phyloP scores from a whole-genome alignment of 2,329 filamentous ascomycete species.

The Trichoderma hamatum region DNA sequence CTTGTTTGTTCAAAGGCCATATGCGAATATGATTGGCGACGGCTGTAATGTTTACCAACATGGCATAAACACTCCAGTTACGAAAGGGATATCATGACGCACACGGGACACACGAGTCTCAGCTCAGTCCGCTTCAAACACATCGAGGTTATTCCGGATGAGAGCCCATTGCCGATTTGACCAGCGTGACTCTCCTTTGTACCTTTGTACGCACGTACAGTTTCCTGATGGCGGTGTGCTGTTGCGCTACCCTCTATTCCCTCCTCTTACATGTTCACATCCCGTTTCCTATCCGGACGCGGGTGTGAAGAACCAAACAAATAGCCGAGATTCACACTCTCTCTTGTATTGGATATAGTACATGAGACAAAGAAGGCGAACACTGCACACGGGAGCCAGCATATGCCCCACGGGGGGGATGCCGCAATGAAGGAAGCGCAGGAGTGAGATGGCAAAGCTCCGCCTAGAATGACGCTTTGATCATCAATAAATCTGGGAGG shows the following conservation, averaged over 20 bases:
- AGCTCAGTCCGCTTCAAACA: neutral
- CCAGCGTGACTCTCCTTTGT: conserved; percentile 4
- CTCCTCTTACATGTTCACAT: neutral
- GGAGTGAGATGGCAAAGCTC: neutral
- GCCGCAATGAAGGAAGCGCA: conserved; percentile 5
- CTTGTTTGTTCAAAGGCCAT: neutral
- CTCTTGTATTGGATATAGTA: neutral
- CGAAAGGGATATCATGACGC: neutral
- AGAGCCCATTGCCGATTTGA: conserved; percentile 8
- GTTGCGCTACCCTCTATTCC: conserved; percentile 14
- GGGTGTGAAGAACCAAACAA: neutral
- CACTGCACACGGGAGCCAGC: neutral
- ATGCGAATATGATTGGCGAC: neutral
- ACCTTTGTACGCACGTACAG: conserved; percentile 7
- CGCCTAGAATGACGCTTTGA: neutral
- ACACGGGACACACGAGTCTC: conserved; percentile 4
- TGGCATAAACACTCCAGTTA: neutral
- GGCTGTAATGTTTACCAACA: neutral
- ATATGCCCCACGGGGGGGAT: conserved; percentile 17
- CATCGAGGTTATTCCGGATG: neutral
- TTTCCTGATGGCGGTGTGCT: conserved; percentile 4
- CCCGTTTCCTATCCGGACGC: neutral
- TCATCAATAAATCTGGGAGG: neutral
- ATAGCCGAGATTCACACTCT: neutral
- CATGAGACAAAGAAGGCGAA: neutral